These are phyloP conservation scores for Ganoderma resinaceum DNA, from an alignment of 1,284 basidiomycete genomes.

Conservation along the genomic window DNA sequence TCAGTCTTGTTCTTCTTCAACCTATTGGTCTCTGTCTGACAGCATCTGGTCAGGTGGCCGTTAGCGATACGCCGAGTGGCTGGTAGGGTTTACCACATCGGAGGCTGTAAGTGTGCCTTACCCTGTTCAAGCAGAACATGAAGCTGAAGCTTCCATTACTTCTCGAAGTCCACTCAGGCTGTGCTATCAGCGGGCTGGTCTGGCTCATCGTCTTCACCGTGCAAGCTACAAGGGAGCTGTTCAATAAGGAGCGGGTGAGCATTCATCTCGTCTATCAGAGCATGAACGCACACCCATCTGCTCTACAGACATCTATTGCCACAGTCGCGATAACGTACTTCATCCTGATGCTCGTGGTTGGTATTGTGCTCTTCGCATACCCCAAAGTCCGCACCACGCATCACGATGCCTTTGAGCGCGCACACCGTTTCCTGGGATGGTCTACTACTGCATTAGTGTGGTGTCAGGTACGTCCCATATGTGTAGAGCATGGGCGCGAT, in stretches of 20 bases:
- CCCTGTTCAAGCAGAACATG: neutral
- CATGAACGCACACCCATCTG: slow-evolving; percentile 2
- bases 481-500: neutral
- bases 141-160: neutral
- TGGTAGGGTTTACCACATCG: slow-evolving; percentile 65
- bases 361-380: slow-evolving; percentile 58
- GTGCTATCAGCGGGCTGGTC: slow-evolving; percentile 57
- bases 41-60: slow-evolving; percentile 53
- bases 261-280: neutral
- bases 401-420: slow-evolving; percentile 61
- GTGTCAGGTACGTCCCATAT: slow-evolving; percentile 50
- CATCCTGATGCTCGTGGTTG: slow-evolving; percentile 55
- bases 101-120: slow-evolving; percentile 47
- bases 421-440: slow-evolving; percentile 67
- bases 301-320: slow-evolving; percentile 50
- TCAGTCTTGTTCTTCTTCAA: slow-evolving; percentile 33
- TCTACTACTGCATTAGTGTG: slow-evolving; percentile 58
- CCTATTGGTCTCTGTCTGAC: slow-evolving; percentile 11
- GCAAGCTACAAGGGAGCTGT: slow-evolving; percentile 59
- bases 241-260: slow-evolving; percentile 48
- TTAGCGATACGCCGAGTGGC: slow-evolving; percentile 57
- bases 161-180: slow-evolving; percentile 58
- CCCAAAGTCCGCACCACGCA: slow-evolving; percentile 53
- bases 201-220: slow-evolving; percentile 61
- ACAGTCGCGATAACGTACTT: slow-evolving; percentile 61